Conservation (phyloP, 805 yeast species). For the Candida michaelii region DNA sequence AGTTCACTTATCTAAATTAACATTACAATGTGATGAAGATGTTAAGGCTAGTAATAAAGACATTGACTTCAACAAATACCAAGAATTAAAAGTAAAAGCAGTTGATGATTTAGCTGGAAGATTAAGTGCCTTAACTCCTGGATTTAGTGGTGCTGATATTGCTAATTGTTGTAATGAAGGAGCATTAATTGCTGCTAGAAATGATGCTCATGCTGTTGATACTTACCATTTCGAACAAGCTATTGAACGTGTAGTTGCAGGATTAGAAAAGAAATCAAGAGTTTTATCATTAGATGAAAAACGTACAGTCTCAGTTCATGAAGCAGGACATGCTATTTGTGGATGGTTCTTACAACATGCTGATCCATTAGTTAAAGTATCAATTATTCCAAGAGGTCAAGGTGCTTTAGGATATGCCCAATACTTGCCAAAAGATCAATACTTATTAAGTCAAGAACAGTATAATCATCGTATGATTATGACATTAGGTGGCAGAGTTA, state of each 20-base stretch:
- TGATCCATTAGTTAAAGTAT: slow-evolving; percentile 89
- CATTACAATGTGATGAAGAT: slow-evolving; percentile 42
- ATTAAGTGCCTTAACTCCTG: slow-evolving; percentile 89
- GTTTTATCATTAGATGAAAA: slow-evolving; percentile 79
- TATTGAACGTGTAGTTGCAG: slow-evolving; percentile 91
- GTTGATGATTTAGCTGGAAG: slow-evolving; percentile 66
- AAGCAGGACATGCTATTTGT: slow-evolving; percentile 95
- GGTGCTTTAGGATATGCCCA: slow-evolving; percentile 97
- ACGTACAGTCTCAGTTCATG: slow-evolving; percentile 87
- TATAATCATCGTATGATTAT: slow-evolving; percentile 84
- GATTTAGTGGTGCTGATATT: slow-evolving; percentile 94
- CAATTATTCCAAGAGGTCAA: slow-evolving; percentile 91
- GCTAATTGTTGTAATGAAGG: slow-evolving; percentile 95
- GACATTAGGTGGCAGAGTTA: slow-evolving; percentile 90
- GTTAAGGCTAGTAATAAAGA: slow-evolving; percentile 26
- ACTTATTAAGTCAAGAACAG: slow-evolving; percentile 73
- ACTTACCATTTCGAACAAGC: slow-evolving; percentile 85
- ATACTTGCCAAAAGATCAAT: slow-evolving; percentile 86
- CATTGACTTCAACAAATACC: slow-evolving; percentile 50
- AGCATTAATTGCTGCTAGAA: slow-evolving; percentile 88
- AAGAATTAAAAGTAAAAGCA: slow-evolving; percentile 38
- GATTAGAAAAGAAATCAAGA: slow-evolving; percentile 83
- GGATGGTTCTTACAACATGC: slow-evolving; percentile 91
- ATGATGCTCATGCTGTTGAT: slow-evolving; percentile 59
- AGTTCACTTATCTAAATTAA: slow-evolving; percentile 76